Percentiles rank a stretch among this genome's conserved stretches.
These are phyloP conservation scores for Picea abies DNA, from an alignment of 83 land plant genomes.

Conservation along the genomic window DNA sequence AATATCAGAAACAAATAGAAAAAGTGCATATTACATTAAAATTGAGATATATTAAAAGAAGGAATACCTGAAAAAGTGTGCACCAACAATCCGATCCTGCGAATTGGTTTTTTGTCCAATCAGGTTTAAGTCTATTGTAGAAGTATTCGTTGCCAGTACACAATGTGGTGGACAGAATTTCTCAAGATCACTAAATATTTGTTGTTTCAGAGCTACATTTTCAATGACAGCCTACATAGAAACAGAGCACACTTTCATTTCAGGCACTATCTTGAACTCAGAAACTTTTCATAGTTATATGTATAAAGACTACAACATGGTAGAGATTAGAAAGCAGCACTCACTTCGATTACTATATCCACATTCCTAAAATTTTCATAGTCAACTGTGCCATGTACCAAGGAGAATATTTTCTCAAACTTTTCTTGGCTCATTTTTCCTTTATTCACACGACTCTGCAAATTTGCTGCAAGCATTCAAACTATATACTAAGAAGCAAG, in stretches of 20 bases:
- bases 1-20: neutral
- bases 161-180: slow-evolving; percentile 26
- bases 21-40: neutral
- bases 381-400: slow-evolving; percentile 10
- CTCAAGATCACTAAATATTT: slow-evolving; percentile 37
- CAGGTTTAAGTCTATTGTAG: slow-evolving; percentile 34
- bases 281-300: neutral
- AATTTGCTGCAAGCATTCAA: slow-evolving; percentile 54
- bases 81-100: slow-evolving; percentile 84
- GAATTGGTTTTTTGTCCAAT: slow-evolving; percentile 76
- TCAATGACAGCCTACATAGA: slow-evolving; percentile 35
- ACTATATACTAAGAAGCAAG: neutral
- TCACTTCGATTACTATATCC: slow-evolving; percentile 15
- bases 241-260: neutral
- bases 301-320: too few species aligned
- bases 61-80: slow-evolving; percentile 93
- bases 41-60: neutral
- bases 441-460: slow-evolving; percentile 82
- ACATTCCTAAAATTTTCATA: slow-evolving; percentile 10
- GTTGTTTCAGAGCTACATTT: slow-evolving; percentile 32
- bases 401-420: slow-evolving; percentile 42
- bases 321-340: too few species aligned
- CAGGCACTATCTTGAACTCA: slow-evolving; percentile 48
- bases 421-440: slow-evolving; percentile 71
- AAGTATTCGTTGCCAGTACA: slow-evolving; percentile 35